These are phyloP conservation scores for Leccinum variicolor DNA, from an alignment of 768 basidiomycete species.

Conservation along the genomic window DNA sequence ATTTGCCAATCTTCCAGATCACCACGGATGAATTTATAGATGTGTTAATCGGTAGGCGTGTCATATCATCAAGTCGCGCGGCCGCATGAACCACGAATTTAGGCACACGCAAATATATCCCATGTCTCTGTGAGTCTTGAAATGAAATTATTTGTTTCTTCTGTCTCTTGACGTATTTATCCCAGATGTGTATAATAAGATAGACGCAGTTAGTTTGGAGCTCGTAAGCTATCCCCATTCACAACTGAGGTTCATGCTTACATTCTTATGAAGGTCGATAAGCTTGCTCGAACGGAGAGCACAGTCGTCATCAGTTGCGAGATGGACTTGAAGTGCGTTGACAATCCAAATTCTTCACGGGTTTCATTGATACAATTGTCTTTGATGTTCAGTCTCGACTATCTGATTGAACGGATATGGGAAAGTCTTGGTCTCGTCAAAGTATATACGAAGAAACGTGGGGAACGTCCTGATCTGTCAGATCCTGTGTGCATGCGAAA, in stretches of 20 bases:
- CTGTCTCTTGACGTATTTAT: neutral
- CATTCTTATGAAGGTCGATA: slow-evolving; percentile 51
- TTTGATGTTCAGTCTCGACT: slow-evolving; percentile 49
- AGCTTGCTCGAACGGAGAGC: slow-evolving; percentile 74
- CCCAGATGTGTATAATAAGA: slow-evolving; percentile 93
- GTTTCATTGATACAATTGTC: slow-evolving; percentile 2
- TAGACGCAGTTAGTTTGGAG: slow-evolving; percentile 84
- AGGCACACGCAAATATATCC: slow-evolving; percentile 94
- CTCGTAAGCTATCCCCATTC: slow-evolving; percentile 31
- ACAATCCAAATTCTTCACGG: neutral
- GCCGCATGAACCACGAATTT: slow-evolving; percentile 2
- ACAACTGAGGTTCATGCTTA: neutral
- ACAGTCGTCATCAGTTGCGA: slow-evolving; percentile 97
- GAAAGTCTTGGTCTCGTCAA: slow-evolving; percentile 79
- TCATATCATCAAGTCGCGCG: neutral
- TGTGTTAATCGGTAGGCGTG: slow-evolving; percentile 76
- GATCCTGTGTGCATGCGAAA: slow-evolving; percentile 91
- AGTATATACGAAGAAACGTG: slow-evolving; percentile 96
- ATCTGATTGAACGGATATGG: slow-evolving; percentile 77
- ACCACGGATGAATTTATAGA: slow-evolving; percentile 97
- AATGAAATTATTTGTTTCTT: neutral
- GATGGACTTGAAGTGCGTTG: slow-evolving; percentile 78
- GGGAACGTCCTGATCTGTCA: slow-evolving; percentile 85
- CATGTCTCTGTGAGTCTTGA: slow-evolving; percentile 72
- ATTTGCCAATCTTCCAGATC: slow-evolving; percentile 50